Conservation (phyloP, 257 asterid species). For the Fraxinus americana region DNA sequence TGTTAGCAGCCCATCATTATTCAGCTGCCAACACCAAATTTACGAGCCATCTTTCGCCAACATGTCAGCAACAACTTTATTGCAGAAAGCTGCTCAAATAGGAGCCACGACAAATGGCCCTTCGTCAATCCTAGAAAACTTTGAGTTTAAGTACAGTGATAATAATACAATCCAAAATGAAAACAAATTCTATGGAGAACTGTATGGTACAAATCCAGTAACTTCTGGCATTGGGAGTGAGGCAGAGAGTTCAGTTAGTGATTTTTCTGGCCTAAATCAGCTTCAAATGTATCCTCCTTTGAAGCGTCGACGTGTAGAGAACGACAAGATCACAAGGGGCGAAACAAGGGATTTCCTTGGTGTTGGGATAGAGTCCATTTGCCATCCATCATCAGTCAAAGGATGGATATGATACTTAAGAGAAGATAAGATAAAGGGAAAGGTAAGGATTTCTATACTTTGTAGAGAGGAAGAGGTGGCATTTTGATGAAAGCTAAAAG, state of each 20-base stretch:
- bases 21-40: slow-evolving; percentile 47
- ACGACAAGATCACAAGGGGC: slow-evolving; percentile 41
- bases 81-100: slow-evolving; percentile 80
- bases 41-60: slow-evolving; percentile 38
- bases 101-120: slow-evolving; percentile 59
- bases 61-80: slow-evolving; percentile 87
- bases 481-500: slow-evolving; percentile 48
- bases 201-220: slow-evolving; percentile 18
- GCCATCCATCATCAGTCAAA: slow-evolving; percentile 75
- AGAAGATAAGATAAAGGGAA: not conserved
- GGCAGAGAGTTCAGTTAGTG: not conserved
- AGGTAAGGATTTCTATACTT: not conserved
- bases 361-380: slow-evolving; percentile 75
- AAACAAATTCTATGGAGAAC: not conserved
- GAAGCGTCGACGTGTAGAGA: slow-evolving; percentile 49
- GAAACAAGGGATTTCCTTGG: slow-evolving; percentile 96
- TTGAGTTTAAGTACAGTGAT: slow-evolving; percentile 40
- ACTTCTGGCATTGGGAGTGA: slow-evolving; percentile 38
- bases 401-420: slow-evolving; percentile 68
- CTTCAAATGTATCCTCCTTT: slow-evolving; percentile 56
- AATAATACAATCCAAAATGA: slow-evolving; percentile 31
- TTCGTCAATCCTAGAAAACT: slow-evolving; percentile 40
- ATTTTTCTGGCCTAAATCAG: slow-evolving; percentile 37
- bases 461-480: slow-evolving; percentile 45
- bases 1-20: slow-evolving; percentile 57